Base-by-base conservation (phyloP, 768 basidiomycete species). In the Mycena crocata region DNA sequence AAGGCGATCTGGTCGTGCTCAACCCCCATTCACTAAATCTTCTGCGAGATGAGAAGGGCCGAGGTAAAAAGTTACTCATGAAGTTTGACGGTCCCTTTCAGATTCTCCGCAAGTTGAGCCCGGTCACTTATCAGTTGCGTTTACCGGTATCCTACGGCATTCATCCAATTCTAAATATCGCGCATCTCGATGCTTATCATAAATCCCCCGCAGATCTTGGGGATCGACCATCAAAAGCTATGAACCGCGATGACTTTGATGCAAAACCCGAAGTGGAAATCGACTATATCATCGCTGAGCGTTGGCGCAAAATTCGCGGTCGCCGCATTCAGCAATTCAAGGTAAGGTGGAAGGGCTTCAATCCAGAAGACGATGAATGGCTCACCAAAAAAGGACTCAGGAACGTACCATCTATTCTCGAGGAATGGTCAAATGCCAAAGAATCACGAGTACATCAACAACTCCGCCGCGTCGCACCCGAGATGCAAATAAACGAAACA, bases 241-340 rank as follows among this genome's bases (percentile, higher is more conserved):
- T 58, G 21, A 51, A 37, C 26, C 61, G 48, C 48, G 64, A 54
- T 58, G 59, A 30, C 37, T 52, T 52, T 23, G 51, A 52, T 7
- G 51, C 10, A 3, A 23, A 5, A 4, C 52, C 52, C 2, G 52
- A 55, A 19, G 37, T 26, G 8, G 72, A 75, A 48, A 68, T 77
- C 14, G 72, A 76, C 49, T 28, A 13, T 3, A 74, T 77, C 34
- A 19, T 77, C 2, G 74, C 55, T 8, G 65, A 76, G 51, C 49
- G 62, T 57, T 58, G 44, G 44, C 17, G 57, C 2, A 58, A 58
- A 19, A 15, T 34, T 26, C 31, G 57, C 1, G 57, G 57, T 1
- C 19, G 32, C 2, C 1, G 57, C 32, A 46, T 58, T 21, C 57
- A 58, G 21, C 44, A 58, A 34, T 58, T 58, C 57, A 58, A 58